Evolutionary conservation across 1,139 yeast genomes (phyloP).

Genomic region (Barnettozyma hawaiiensis): DNA sequence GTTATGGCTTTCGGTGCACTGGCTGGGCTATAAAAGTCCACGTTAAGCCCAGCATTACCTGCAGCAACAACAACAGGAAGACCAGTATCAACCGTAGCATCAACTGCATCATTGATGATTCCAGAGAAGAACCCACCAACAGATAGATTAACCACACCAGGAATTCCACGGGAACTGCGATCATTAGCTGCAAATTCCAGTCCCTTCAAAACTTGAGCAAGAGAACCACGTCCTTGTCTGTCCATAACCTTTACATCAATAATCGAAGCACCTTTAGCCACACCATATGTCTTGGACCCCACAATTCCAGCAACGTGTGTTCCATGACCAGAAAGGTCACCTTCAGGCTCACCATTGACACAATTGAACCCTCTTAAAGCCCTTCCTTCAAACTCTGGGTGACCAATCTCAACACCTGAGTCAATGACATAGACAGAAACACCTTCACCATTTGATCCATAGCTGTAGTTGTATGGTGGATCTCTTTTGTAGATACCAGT

Average conservation of each 20-base stretch:
- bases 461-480: conserved; percentile 33
- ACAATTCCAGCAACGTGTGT: conserved; percentile 92
- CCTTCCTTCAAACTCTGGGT: conserved; percentile 63
- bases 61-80: conserved; percentile 80
- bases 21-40: conserved; percentile 78
- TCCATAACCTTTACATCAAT: conserved; percentile 74
- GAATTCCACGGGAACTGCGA: conserved; percentile 43
- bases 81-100: conserved; percentile 66
- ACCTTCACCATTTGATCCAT: conserved; percentile 44
- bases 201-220: conserved; percentile 63
- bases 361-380: conserved; percentile 53
- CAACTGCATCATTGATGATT: conserved; percentile 65
- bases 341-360: conserved; percentile 49
- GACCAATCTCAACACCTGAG: conserved; percentile 57
- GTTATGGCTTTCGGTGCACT: conserved; percentile 66
- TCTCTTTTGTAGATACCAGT: conserved; percentile 48
- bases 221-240: conserved; percentile 55
- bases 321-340: conserved; percentile 67
- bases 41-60: conserved; percentile 72
- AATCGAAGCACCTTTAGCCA: conserved; percentile 62
- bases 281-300: conserved; percentile 75
- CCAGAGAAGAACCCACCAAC: conserved; percentile 63
- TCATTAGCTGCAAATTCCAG: conserved; percentile 69
- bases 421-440: conserved; percentile 79
- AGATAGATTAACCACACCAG: conserved; percentile 69